Evolutionary conservation across 805 yeast species (phyloP).

Genomic region (Saccharomyces mikatae): DNA sequence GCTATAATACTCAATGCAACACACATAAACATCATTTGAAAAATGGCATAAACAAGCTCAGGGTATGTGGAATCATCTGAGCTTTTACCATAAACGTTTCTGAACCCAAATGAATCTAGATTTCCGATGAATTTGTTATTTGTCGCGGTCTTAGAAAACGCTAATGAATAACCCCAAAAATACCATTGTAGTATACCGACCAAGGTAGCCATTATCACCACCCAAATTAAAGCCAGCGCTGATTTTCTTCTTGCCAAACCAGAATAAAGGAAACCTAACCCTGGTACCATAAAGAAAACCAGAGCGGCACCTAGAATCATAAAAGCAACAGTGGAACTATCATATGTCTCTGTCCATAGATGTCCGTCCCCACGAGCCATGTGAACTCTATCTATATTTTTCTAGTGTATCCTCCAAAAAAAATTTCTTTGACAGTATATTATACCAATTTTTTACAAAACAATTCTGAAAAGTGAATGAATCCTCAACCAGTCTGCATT

Average conservation of each 20-base stretch:
- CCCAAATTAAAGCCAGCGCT: slow-evolving; percentile 82
- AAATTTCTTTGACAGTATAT: not conserved
- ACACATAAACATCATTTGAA: slow-evolving; percentile 85
- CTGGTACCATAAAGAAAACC: slow-evolving; percentile 90
- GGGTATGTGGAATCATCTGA: slow-evolving; percentile 46
- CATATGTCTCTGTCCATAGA: slow-evolving; percentile 33
- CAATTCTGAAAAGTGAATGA: not conserved
- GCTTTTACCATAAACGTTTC: slow-evolving; percentile 50
- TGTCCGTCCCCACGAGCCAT: slow-evolving; percentile 10
- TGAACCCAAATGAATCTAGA: slow-evolving; percentile 71
- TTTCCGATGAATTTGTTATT: slow-evolving; percentile 84
- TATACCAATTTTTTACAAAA: not conserved
- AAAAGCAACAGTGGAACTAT: slow-evolving; percentile 41
- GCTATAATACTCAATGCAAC: slow-evolving; percentile 89
- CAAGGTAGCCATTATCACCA: slow-evolving; percentile 61
- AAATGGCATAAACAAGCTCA: slow-evolving; percentile 74
- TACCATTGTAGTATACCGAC: slow-evolving; percentile 87
- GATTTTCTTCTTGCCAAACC: slow-evolving; percentile 86
- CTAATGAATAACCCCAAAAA: slow-evolving; percentile 95
- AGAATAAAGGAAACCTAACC: slow-evolving; percentile 83
- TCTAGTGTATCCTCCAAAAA: not conserved
- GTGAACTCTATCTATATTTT: not conserved
- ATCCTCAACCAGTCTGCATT: not conserved
- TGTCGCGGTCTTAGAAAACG: slow-evolving; percentile 66
- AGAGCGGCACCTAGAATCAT: slow-evolving; percentile 56